These are phyloP conservation scores for Chionographis japonica DNA, from an alignment of 106 monocot genomes.

Conservation along the genomic window DNA sequence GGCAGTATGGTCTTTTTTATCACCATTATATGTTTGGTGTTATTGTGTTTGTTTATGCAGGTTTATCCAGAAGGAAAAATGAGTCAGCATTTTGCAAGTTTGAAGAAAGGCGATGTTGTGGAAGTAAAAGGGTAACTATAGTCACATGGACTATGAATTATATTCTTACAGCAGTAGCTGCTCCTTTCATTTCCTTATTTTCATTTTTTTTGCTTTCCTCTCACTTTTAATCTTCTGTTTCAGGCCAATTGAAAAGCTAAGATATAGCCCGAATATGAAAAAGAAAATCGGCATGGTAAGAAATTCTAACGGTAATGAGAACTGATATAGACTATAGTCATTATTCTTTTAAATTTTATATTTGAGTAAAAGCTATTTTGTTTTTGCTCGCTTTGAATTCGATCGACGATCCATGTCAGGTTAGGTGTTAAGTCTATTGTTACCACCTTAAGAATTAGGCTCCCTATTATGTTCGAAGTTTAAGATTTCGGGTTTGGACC, in stretches of 20 bases:
- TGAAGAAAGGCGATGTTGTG: slow-evolving; percentile 84
- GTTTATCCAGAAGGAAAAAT: slow-evolving; percentile 99
- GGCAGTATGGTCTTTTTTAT: background rate
- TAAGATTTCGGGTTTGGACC: too few relatives aligned
- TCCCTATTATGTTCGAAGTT: too few relatives aligned
- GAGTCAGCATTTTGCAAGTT: slow-evolving; percentile 79
- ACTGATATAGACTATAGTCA: background rate
- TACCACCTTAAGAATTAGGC: too few relatives aligned
- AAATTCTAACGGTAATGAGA: background rate
- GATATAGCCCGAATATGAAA: slow-evolving; percentile 97
- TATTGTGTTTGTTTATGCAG: slow-evolving; percentile 26
- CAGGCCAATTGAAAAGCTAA: slow-evolving; percentile 96
- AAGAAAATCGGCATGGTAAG: slow-evolving; percentile 96
- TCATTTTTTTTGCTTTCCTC: background rate
- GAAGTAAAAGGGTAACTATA: slow-evolving; percentile 87
- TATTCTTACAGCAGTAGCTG: background rate
- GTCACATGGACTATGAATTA: background rate
- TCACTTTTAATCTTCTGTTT: slow-evolving; percentile 6
- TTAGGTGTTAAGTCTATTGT: too few relatives aligned
- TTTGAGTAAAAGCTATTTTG: background rate
- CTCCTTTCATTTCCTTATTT: background rate
- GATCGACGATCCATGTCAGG: too few relatives aligned
- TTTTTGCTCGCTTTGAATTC: too few relatives aligned
- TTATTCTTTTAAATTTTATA: background rate
- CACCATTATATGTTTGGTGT: background rate